A percentile compares a stretch with the other conserved stretches of the same genome.
These are phyloP conservation scores for Pichia exigua DNA, from an alignment of 805 yeast genomes.

Conservation along the genomic window DNA sequence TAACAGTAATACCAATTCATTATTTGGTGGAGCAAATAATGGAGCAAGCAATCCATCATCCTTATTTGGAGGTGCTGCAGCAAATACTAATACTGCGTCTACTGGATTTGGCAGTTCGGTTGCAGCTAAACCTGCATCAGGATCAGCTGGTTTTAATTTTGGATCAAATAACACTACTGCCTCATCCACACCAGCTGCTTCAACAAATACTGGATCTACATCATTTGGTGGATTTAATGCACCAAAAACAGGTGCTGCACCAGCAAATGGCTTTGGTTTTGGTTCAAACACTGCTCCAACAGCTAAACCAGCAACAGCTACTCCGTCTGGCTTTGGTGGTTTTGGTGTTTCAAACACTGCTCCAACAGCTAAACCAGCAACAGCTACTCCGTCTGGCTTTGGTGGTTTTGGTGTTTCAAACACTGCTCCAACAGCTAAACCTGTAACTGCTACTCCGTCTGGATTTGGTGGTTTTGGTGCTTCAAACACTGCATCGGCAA, in stretches of 20 bases:
- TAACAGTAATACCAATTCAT: neutral
- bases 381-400: conserved; percentile 7
- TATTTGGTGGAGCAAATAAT: neutral
- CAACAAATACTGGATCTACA: neutral
- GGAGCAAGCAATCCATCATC: neutral
- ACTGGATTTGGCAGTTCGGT: neutral
- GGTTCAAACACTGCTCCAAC: too few relatives aligned
- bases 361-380: too few relatives aligned
- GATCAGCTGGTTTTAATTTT: neutral
- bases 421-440: neutral
- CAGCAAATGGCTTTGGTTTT: too few relatives aligned
- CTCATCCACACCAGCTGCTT: neutral
- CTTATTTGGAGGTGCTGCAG: neutral
- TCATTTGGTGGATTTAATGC: conserved; percentile 3
- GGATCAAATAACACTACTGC: neutral
- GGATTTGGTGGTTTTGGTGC: conserved; percentile 1
- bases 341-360: too few relatives aligned
- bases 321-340: conserved; percentile 6
- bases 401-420: neutral
- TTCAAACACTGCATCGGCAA: neutral
- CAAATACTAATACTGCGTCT: neutral
- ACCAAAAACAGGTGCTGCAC: neutral
- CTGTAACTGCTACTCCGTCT: neutral
- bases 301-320: too few relatives aligned
- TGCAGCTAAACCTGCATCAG: neutral